These are phyloP conservation scores for Candida qinlingensis DNA, from an alignment of 805 yeast species.

Conservation along the genomic window DNA sequence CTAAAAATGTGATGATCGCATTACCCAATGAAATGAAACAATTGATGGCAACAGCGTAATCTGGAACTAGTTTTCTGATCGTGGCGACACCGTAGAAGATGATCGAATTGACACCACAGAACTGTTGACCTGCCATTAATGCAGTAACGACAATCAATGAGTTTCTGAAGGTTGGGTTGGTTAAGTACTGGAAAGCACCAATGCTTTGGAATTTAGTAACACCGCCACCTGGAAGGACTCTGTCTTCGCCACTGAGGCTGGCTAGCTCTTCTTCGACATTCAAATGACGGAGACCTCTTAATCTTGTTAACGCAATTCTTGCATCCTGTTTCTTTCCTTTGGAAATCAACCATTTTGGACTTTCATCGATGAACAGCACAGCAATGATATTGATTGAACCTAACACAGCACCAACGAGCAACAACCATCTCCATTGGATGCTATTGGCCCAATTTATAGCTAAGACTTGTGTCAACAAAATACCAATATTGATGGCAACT, in stretches of 20 bases:
- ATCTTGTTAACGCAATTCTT: conserved; percentile 26
- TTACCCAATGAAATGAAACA: conserved; percentile 73
- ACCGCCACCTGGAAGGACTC: conserved; percentile 5
- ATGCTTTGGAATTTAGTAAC: conserved; percentile 9
- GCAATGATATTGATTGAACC: conserved; percentile 45
- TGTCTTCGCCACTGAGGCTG: neutral
- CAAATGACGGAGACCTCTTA: conserved; percentile 30
- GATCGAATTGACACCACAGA: conserved; percentile 90
- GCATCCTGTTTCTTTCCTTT: conserved; percentile 43
- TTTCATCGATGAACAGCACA: conserved; percentile 51
- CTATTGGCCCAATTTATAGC: conserved; percentile 66
- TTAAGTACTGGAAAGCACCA: conserved; percentile 41
- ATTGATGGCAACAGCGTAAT: conserved; percentile 64
- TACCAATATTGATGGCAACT: conserved; percentile 80
- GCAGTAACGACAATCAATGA: conserved; percentile 65
- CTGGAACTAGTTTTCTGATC: conserved; percentile 65
- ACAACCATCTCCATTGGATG: conserved; percentile 65
- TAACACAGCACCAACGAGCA: conserved; percentile 55
- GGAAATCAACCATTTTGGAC: conserved; percentile 76
- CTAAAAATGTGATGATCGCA: conserved; percentile 62
- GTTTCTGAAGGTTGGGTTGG: conserved; percentile 43
- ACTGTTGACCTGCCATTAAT: conserved; percentile 79
- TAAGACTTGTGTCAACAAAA: conserved; percentile 68
- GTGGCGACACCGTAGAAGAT: conserved; percentile 91
- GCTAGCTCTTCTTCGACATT: conserved; percentile 16